Conservation (phyloP, 2,329 filamentous ascomycete genomes). For the Hortaea werneckii region DNA sequence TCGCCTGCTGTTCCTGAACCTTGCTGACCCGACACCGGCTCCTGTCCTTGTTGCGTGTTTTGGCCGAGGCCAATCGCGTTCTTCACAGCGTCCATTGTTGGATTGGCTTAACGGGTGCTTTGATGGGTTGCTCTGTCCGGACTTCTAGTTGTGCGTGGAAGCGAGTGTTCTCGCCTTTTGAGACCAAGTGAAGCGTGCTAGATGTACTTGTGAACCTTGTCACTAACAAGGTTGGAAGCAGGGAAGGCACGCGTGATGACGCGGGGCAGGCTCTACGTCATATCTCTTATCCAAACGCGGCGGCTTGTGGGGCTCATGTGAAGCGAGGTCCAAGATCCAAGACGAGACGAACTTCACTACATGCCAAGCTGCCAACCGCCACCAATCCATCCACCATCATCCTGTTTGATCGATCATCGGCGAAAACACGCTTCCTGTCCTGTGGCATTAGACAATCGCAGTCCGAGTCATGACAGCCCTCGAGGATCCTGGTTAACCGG, state of each 20-base stretch:
- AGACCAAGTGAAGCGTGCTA: not conserved
- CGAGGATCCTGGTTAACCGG: no score
- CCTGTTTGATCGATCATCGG: no score
- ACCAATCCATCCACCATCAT: no score
- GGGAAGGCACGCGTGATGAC: not conserved
- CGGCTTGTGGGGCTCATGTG: no score
- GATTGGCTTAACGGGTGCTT: not conserved
- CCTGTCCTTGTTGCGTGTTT: slow-evolving; percentile 31
- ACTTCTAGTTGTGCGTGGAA: not conserved
- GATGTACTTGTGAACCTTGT: not conserved
- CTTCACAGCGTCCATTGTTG: slow-evolving; percentile 8
- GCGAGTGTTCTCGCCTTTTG: not conserved
- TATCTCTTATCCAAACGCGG: no score
- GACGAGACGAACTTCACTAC: no score
- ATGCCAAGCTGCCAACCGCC: no score
- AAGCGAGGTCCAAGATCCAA: no score
- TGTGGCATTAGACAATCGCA: no score
- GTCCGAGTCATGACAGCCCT: no score
- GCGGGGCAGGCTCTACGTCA: not conserved
- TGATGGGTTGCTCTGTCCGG: not conserved
- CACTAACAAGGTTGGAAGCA: not conserved
- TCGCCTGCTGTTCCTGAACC: slow-evolving; percentile 59
- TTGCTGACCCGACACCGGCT: slow-evolving; percentile 61
- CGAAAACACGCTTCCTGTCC: no score
- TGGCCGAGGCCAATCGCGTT: slow-evolving; percentile 6